Conservation (phyloP, 306 rosid species). For the Luffa aegyptiaca region DNA sequence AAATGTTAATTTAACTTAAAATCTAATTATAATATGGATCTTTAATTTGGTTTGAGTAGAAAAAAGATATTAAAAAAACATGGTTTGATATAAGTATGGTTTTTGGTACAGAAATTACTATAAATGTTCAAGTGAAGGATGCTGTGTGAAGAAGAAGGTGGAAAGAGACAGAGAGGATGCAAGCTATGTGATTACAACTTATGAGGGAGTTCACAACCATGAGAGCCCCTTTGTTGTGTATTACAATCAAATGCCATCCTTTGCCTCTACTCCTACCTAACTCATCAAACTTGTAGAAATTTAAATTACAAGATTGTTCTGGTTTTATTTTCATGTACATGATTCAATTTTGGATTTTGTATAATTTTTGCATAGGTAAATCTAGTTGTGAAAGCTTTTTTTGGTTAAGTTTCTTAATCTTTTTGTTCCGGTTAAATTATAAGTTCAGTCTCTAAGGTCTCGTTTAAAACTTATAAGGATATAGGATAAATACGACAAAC, state of each 20-base stretch:
- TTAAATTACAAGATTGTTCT: background rate
- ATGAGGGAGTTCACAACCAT: conserved; percentile 76
- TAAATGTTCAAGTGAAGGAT: conserved; percentile 68
- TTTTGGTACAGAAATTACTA: conserved; percentile 53
- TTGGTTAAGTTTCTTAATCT: no score
- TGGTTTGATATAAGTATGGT: background rate
- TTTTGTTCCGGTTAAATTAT: no score
- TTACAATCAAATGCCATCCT: conserved; percentile 20
- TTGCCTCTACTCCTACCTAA: background rate
- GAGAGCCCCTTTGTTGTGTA: conserved; percentile 34
- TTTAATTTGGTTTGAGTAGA: no score
- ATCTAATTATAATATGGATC: background rate
- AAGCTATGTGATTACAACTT: conserved; percentile 69
- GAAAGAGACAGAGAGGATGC: conserved; percentile 71
- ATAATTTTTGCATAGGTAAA: background rate
- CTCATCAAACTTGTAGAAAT: background rate
- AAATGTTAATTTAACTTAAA: no score
- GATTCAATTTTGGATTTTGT: background rate
- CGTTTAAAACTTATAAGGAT: no score
- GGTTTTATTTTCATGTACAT: background rate
- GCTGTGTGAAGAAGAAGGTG: conserved; percentile 71
- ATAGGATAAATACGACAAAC: no score
- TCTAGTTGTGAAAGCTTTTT: background rate
- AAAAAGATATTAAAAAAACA: no score
- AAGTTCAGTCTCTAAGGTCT: no score